Percentiles rank a stretch among this genome's conserved stretches.
Conservation (phyloP, 257 asterid species). For the Mitragyna speciosa region DNA sequence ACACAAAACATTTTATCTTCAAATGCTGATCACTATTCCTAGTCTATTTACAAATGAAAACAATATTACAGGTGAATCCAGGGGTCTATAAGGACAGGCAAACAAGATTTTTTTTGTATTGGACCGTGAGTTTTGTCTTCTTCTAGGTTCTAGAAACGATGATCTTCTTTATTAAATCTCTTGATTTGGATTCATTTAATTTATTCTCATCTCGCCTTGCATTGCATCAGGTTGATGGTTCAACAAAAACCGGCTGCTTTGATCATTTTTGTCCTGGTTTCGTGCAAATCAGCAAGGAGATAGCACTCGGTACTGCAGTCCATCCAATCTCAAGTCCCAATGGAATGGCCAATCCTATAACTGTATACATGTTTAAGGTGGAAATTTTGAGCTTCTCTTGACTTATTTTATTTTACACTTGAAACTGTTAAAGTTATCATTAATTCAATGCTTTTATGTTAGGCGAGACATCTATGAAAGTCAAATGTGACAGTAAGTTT, state of each 20-base stretch:
- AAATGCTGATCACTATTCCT: neutral
- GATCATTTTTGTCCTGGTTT: conserved; percentile 17
- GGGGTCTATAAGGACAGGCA: neutral
- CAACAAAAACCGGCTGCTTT: neutral
- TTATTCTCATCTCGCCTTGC: neutral
- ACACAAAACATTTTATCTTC: neutral
- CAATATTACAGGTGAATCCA: conserved; percentile 38
- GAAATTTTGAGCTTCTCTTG: neutral
- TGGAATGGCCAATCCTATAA: conserved; percentile 52
- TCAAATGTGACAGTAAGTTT: no score
- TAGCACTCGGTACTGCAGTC: conserved; percentile 71
- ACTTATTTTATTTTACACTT: neutral
- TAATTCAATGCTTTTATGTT: no score
- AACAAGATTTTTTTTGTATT: conserved; percentile 3
- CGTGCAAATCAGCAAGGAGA: conserved; percentile 55
- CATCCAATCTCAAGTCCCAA: conserved; percentile 53
- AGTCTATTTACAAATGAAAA: no score
- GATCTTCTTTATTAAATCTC: neutral
- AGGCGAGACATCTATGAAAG: neutral
- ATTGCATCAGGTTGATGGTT: conserved; percentile 27
- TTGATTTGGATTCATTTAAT: neutral
- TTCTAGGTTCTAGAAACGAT: neutral
- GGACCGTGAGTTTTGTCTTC: conserved; percentile 8
- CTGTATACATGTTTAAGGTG: conserved; percentile 52
- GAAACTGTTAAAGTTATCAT: no score